A percentile compares a stretch with the other conserved stretches of the same genome.
These are phyloP conservation scores for Beauveria pseudobassiana DNA, from an alignment of 2,329 filamentous ascomycete species.

Conservation along the genomic window DNA sequence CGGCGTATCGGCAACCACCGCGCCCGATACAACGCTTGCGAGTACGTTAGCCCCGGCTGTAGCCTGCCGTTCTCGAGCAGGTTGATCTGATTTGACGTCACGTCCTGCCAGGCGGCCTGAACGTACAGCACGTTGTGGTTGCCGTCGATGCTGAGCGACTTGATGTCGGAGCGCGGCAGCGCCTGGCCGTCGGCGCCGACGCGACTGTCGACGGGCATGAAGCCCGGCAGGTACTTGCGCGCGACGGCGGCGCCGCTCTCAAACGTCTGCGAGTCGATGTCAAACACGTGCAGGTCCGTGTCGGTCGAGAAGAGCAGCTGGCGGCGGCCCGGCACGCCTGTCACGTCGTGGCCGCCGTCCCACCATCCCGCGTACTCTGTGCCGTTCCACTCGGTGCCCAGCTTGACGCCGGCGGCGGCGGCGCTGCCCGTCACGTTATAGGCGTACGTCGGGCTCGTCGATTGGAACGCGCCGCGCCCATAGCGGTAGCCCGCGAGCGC, in stretches of 20 bases:
- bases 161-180: conserved; percentile 7
- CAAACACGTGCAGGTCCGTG: conserved; percentile 7
- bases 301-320: conserved; percentile 8
- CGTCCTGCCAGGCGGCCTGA: background rate
- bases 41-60: background rate
- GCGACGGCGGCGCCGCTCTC: background rate
- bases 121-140: conserved; percentile 5
- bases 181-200: background rate
- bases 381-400: conserved; percentile 4
- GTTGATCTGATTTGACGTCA: conserved; percentile 8
- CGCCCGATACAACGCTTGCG: background rate
- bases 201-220: conserved; percentile 7
- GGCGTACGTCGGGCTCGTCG: background rate
- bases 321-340: background rate
- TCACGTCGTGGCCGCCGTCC: conserved; percentile 8
- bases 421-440: background rate
- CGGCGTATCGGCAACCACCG: conserved; percentile 7
- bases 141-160: conserved; percentile 8
- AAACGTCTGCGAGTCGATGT: conserved; percentile 9
- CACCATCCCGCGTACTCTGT: conserved; percentile 2
- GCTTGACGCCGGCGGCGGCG: background rate
- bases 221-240: conserved; percentile 1
- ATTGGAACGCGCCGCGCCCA: background rate
- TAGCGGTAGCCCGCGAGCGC: background rate
- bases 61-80: background rate